Evolutionary conservation across 2,329 filamentous ascomycete species (phyloP).

Genomic region (Endoconidiophora polonica): DNA sequence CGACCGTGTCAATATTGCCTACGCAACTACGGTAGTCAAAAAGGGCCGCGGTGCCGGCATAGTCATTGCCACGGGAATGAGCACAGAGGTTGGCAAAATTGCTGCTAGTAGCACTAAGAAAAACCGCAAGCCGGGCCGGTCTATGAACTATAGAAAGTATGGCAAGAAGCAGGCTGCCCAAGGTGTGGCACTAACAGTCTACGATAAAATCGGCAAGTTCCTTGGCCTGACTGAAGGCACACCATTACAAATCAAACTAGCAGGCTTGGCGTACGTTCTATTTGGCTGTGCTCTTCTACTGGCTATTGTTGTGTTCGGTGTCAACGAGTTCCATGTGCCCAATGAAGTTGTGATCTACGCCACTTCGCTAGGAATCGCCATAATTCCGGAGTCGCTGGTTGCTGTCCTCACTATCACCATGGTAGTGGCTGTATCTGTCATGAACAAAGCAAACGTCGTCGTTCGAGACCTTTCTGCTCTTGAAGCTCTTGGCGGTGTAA

Average conservation of each 20-base stretch:
- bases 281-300: constrained; percentile 51
- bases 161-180: constrained; percentile 33
- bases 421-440: constrained; percentile 46
- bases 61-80: constrained; percentile 56
- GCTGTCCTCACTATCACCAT: constrained; percentile 57
- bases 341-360: constrained; percentile 41
- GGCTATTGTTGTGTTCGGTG: constrained; percentile 40
- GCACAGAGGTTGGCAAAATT: constrained; percentile 54
- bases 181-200: constrained; percentile 29
- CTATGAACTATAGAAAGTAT: constrained; percentile 37
- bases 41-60: constrained; percentile 59
- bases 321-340: constrained; percentile 34
- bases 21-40: constrained; percentile 55
- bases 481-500: constrained; percentile 54
- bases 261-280: constrained; percentile 59
- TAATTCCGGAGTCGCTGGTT: constrained; percentile 48
- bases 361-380: constrained; percentile 41
- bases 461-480: constrained; percentile 49
- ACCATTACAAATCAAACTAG: constrained; percentile 61
- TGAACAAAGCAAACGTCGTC: constrained; percentile 48
- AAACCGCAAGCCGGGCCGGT: constrained; percentile 37
- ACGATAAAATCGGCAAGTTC: constrained; percentile 37
- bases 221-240: constrained; percentile 51
- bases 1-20: constrained; percentile 59
- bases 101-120: constrained; percentile 38